phyloP scores from a whole-genome alignment of 2,329 filamentous ascomycete genomes.

The Dactylellina haptotyla region DNA sequence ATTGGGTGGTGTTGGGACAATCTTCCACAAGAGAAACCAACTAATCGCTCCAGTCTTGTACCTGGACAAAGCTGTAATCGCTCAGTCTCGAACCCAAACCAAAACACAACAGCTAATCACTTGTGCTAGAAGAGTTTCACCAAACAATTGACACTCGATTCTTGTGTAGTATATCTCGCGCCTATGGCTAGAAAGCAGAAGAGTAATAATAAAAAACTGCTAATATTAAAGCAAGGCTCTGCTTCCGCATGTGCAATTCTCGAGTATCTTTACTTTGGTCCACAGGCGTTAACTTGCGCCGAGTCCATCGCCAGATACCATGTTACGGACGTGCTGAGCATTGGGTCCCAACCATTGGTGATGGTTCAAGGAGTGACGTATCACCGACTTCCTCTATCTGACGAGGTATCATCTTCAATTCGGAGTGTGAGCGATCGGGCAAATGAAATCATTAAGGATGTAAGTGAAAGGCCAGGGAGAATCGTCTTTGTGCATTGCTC shows the following conservation, averaged over 20 bases:
- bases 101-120: too few relatives aligned
- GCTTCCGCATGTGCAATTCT: conserved; percentile 2
- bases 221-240: background rate
- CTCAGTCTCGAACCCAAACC: too few relatives aligned
- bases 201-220: conserved; percentile 2
- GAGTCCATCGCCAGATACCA: background rate
- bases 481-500: conserved; percentile 14
- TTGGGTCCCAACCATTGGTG: conserved; percentile 9
- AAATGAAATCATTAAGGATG: background rate
- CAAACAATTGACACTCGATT: too few relatives aligned
- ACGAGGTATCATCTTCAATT: conserved; percentile 2
- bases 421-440: conserved; percentile 3
- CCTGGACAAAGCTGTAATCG: too few relatives aligned
- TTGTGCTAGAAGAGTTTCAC: too few relatives aligned
- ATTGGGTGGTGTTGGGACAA: too few relatives aligned
- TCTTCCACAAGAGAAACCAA: too few relatives aligned
- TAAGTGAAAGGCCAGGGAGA: background rate
- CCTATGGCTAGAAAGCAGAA: too few relatives aligned
- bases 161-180: too few relatives aligned
- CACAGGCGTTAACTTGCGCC: conserved; percentile 3
- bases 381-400: conserved; percentile 13
- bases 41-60: too few relatives aligned
- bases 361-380: conserved; percentile 15
- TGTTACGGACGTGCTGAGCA: conserved; percentile 18
- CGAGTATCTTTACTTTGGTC: conserved; percentile 15